These are phyloP conservation scores for Aspergillus sojae DNA, from an alignment of 2,329 filamentous ascomycete genomes.

Conservation along the genomic window DNA sequence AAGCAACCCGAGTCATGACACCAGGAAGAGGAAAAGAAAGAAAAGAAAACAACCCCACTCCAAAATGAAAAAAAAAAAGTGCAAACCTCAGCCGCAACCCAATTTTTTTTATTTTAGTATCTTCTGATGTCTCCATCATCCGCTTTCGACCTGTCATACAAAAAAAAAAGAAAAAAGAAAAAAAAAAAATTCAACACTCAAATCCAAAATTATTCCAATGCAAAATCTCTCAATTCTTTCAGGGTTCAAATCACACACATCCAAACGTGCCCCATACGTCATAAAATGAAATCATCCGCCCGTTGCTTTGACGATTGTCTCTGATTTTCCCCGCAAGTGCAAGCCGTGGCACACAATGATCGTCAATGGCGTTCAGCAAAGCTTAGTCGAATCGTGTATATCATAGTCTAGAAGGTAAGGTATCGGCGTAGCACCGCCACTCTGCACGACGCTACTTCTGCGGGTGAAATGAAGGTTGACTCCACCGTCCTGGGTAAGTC, in stretches of 20 bases:
- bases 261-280: neutral
- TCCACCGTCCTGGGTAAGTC: neutral
- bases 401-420: neutral
- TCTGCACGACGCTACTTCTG: neutral
- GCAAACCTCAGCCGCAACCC: neutral
- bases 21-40: neutral
- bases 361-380: neutral
- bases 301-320: neutral
- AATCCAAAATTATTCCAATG: neutral
- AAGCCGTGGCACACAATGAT: neutral
- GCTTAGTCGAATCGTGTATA: neutral
- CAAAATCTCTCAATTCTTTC: too few relatives aligned
- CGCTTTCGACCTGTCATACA: constrained; percentile 4
- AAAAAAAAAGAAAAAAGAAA: neutral
- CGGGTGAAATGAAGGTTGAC: neutral
- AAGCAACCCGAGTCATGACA: neutral
- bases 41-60: neutral
- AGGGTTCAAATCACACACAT: too few relatives aligned
- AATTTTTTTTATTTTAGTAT: neutral
- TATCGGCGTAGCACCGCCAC: neutral
- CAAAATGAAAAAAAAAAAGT: neutral
- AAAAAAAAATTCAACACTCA: neutral
- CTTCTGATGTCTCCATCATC: neutral
- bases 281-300: neutral
- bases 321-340: neutral